These are phyloP conservation scores for Calocybe cyanea DNA, from an alignment of 768 basidiomycete species.

Conservation along the genomic window DNA sequence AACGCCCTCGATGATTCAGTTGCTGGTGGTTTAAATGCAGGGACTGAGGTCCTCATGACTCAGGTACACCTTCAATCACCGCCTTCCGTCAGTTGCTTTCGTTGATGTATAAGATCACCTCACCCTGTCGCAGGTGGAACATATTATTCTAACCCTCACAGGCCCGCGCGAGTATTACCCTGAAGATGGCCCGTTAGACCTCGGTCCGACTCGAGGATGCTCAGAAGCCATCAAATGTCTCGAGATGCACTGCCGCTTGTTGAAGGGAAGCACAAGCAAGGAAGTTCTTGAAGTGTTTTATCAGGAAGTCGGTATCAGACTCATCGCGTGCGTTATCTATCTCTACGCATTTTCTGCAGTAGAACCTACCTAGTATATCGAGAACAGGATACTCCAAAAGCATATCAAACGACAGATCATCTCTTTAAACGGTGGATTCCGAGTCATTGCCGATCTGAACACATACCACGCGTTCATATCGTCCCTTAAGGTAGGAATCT, in stretches of 20 bases:
- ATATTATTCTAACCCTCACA: constrained; percentile 82
- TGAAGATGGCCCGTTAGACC: constrained; percentile 57
- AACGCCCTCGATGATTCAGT: constrained; percentile 90
- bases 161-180: constrained; percentile 89
- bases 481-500: constrained; percentile 82
- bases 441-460: constrained; percentile 92
- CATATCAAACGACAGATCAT: constrained; percentile 98
- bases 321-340: constrained; percentile 61
- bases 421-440: constrained; percentile 89
- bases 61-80: constrained; percentile 49
- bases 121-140: constrained; percentile 40
- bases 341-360: background rate
- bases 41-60: constrained; percentile 93
- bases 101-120: too few relatives aligned
- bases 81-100: too few relatives aligned
- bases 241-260: constrained; percentile 84
- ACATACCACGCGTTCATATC: constrained; percentile 88
- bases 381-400: constrained; percentile 83
- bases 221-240: constrained; percentile 86
- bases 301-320: constrained; percentile 91
- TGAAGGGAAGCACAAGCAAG: constrained; percentile 91
- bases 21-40: constrained; percentile 89
- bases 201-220: constrained; percentile 85
- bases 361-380: background rate
- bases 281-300: constrained; percentile 98